Evolutionary conservation across 2,329 filamentous ascomycete genomes (phyloP), one percentile per base, ranked within the genome.

Genomic region (Aspergillus ibericus): DNA sequence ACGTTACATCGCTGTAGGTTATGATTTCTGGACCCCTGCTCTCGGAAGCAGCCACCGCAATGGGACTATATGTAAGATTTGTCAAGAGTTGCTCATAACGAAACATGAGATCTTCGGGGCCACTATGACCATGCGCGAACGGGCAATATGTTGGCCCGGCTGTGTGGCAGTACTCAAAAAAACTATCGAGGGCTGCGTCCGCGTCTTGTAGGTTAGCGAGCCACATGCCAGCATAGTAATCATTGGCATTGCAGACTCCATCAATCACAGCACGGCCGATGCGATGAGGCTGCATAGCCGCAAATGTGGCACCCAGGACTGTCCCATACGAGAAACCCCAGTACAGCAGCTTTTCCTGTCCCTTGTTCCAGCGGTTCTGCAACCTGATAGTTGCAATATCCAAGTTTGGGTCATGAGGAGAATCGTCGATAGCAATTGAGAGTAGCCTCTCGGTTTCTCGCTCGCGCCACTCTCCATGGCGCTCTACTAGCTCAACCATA

Each of bases 391-490:
- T 27, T 9, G 51, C 18, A 6, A 8, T 9, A 5, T 46, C n/a
- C 3, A 15, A 12, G 2, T 20, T 40, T 42, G 35, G 0, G 25
- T 8, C 40, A 44, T 8, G 8, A 3, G 20, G 22, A 12, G 13
- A 22, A 3, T 18, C 13, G 25, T 32, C 16, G 3, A 15, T 16
- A 16, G 7, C n/a, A 4, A 15, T 42, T 16, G 12, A 18, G 27
- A 56, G 46, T 5, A 57, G 36, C 4, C 34, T 15, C 18, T 36
- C 38, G 9, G 49, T 53, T 25, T 57, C 55, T 1, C 6, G 34
- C 34, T 53, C 56, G 2, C 56, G 56, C 56, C 56, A 59, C 27
- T 55, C 51, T 27, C 56, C 56, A 16, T 49, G 51, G 4, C 44
- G 34, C 51, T 59, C 56, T 20, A 59, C 29, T 6, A 59, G 35